Percentiles rank a stretch among this genome's conserved stretches.
Evolutionary conservation across 23 red algal genomes (phyloP).

Genomic region (Gracilariopsis chorda): DNA sequence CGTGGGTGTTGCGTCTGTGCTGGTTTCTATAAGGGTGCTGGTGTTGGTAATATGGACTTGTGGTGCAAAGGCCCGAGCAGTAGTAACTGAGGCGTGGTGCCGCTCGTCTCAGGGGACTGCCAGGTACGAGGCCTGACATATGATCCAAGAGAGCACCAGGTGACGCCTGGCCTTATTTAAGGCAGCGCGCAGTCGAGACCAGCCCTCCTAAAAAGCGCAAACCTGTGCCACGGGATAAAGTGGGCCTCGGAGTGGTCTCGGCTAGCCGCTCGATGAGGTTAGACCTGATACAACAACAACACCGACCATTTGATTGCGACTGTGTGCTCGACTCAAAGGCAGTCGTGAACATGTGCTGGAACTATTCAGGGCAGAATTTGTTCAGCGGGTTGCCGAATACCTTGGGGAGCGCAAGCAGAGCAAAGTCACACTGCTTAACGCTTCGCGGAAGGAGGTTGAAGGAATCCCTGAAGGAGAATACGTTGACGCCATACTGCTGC

Average conservation of each 20-base stretch:
- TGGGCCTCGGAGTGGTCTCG: background rate
- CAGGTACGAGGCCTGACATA: conserved; percentile 11
- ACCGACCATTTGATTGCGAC: background rate
- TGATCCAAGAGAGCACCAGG: background rate
- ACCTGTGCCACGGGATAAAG: background rate
- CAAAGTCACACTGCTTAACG: background rate
- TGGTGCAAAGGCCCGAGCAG: too few relatives aligned
- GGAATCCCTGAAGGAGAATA: background rate
- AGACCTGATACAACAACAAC: background rate
- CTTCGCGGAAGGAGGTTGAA: background rate
- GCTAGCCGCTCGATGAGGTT: background rate
- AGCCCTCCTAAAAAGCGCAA: conserved; percentile 23
- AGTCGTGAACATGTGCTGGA: background rate
- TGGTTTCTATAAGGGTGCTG: too few relatives aligned
- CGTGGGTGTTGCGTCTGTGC: too few relatives aligned
- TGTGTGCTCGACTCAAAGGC: background rate
- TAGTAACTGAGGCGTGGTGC: too few relatives aligned
- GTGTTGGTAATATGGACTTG: too few relatives aligned
- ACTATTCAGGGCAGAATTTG: background rate
- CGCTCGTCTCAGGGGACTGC: background rate
- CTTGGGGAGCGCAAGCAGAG: background rate
- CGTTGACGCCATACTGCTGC: background rate
- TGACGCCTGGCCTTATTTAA: conserved; percentile 11
- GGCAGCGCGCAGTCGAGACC: background rate
- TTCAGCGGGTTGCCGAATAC: background rate